Percentiles rank a stretch among this genome's conserved stretches.
These are phyloP conservation scores for Darksidea phi DNA, from an alignment of 495 filamentous ascomycete species.

Conservation along the genomic window DNA sequence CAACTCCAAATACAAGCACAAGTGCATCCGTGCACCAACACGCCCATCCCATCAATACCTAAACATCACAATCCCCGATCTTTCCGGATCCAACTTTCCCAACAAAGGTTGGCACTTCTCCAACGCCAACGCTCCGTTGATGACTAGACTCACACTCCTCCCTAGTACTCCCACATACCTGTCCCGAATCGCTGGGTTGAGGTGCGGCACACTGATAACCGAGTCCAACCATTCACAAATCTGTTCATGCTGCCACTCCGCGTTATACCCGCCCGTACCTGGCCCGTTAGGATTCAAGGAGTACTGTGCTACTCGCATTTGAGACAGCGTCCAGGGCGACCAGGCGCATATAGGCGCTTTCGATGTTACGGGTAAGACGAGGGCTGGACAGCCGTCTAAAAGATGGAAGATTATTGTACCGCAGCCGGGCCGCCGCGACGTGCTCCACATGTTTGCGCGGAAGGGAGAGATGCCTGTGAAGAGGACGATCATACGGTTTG, in stretches of 20 bases:
- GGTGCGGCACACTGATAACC: constrained; percentile 30
- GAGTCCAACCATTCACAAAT: constrained; percentile 41
- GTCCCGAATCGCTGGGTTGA: constrained; percentile 24
- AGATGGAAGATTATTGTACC: constrained; percentile 46
- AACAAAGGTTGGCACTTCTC: constrained; percentile 31
- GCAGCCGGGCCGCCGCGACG: constrained; percentile 47
- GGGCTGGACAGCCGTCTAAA: constrained; percentile 43
- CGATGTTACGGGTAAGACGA: constrained; percentile 42
- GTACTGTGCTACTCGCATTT: constrained; percentile 33
- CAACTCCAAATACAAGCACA: too few species aligned
- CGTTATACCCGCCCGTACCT: constrained; percentile 19
- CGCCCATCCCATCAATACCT: constrained; percentile 37
- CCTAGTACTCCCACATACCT: constrained; percentile 37
- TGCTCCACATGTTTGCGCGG: constrained; percentile 45
- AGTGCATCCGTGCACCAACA: too few species aligned
- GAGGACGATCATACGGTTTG: constrained; percentile 42
- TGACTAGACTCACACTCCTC: constrained; percentile 35
- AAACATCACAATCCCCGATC: constrained; percentile 38
- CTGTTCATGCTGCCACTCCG: constrained; percentile 42
- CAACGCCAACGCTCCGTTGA: constrained; percentile 38
- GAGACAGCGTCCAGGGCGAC: constrained; percentile 42
- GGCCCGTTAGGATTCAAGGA: constrained; percentile 6
- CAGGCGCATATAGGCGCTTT: constrained; percentile 43
- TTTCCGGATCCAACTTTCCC: constrained; percentile 36
- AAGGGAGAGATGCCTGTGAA: constrained; percentile 46